Evolutionary conservation across 1,139 yeast species (phyloP).

Genomic region (Blastobotrys niveus): DNA sequence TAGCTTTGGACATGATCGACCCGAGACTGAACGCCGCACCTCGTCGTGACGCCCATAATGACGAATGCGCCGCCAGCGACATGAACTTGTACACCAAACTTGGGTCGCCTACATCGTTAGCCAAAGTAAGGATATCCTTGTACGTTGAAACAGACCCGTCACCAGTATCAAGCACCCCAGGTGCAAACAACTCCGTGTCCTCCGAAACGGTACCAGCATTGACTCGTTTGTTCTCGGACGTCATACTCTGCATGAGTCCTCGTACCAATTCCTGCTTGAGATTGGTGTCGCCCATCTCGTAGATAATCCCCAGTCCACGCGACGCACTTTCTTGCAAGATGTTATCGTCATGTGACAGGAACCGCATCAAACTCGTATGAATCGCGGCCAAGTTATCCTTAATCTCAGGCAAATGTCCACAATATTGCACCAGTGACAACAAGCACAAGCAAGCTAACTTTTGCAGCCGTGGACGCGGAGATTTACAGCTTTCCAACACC

Average conservation of each 20-base stretch:
- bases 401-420: constrained; percentile 47
- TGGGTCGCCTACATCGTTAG: constrained; percentile 94
- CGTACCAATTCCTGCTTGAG: constrained; percentile 69
- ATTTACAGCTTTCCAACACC: constrained; percentile 49
- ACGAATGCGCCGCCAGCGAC: constrained; percentile 84
- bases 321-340: constrained; percentile 88
- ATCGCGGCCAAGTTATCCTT: constrained; percentile 47
- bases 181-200: constrained; percentile 82
- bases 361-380: constrained; percentile 67
- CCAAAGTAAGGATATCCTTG: constrained; percentile 68
- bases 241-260: constrained; percentile 71
- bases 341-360: constrained; percentile 74
- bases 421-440: constrained; percentile 69
- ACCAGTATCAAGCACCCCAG: constrained; percentile 70
- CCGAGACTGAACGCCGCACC: constrained; percentile 95
- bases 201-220: constrained; percentile 66
- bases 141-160: constrained; percentile 87
- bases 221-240: constrained; percentile 54
- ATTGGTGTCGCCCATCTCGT: constrained; percentile 67
- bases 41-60: constrained; percentile 87
- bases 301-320: constrained; percentile 75
- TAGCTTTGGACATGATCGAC: constrained; percentile 71
- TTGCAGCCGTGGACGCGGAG: constrained; percentile 68
- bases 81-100: constrained; percentile 88
- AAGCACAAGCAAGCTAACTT: constrained; percentile 85